A percentile compares a stretch with the other conserved stretches of the same genome.
Conservation (phyloP, 371 early-diverging fungal genomes). For the Mucor sp. region DNA sequence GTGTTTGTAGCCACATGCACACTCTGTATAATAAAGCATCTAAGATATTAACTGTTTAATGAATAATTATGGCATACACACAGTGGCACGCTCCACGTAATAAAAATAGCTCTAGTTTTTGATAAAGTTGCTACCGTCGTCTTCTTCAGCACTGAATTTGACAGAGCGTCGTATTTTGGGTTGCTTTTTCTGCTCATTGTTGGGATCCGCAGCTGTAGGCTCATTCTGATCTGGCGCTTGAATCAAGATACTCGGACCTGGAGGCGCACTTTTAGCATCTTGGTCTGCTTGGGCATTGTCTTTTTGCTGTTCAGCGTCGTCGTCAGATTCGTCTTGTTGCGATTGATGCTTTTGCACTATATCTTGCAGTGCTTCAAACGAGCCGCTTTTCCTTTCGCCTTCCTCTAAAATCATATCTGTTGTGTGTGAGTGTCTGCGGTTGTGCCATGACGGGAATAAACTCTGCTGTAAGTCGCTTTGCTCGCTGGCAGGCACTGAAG, state of each 20-base stretch:
- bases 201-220: background rate
- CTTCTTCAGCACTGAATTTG: background rate
- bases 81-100: background rate
- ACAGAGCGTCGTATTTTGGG: slow-evolving; percentile 1
- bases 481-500: background rate
- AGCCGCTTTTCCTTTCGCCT: slow-evolving; percentile 1
- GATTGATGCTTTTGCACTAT: background rate
- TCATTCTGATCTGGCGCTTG: background rate
- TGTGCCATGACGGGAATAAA: slow-evolving; percentile 6
- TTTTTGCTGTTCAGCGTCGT: background rate
- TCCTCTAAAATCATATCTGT: background rate
- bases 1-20: background rate
- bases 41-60: no score
- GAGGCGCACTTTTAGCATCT: background rate
- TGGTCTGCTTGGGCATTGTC: no score
- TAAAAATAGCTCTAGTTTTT: background rate
- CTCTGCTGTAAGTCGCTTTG: background rate
- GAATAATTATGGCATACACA: background rate
- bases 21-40: background rate
- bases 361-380: slow-evolving; percentile 1
- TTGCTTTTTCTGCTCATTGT: background rate
- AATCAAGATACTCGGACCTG: background rate
- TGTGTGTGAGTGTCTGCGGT: background rate
- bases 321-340: background rate
- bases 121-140: background rate